Evolutionary conservation across 129 eudicot genomes (phyloP), one percentile per base, ranked within the genome.

Genomic region (Pittosporum tobira): DNA sequence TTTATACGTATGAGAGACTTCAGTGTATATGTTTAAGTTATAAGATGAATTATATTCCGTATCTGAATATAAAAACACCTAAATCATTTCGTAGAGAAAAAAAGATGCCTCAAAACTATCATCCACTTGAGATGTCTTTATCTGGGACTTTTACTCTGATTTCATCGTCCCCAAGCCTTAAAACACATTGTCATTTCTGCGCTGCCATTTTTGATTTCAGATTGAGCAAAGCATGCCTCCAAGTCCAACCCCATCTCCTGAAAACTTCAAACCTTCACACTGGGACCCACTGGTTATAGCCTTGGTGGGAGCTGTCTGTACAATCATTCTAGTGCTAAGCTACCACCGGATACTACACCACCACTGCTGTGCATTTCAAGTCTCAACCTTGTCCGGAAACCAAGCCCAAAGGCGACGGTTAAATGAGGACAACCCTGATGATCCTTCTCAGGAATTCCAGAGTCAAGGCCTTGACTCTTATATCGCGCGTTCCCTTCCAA

Each of bases 201-300:
- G 15, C 71, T 30, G 7, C 64, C 34, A 59, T 13, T 29, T 45
- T 30, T 31, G 18, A 28, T 18, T 42, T 6, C 24, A 71, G 6
- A 7, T 42, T 19, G 4, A 36, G 8, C 62, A 25, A 47, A 68
- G 29, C 38, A 72, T 75, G 82, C 23, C 63, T 57, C 49, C 57
- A 73, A 51, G 75, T 43, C 90, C 84, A 43, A 23, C 63, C 22
- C 69, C 68, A 29, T 66, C 84, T 59, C 84, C 80, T 2, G n/a
- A 0, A 4, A 5, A 13, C 60, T 37, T 50, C 1, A 51, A 70
- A 25, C 38, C 67, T 40, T 65, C 74, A 55, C 54, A 57, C 19
- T 86, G 87, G 87, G 64, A 75, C 34, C 82, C 91, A 20, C 30
- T 68, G 11, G 72, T 79, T 34, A 63, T 82, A 22, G 81, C 70